A percentile compares a stretch with the other conserved stretches of the same genome.
Evolutionary conservation across 495 filamentous ascomycete genomes (phyloP).

Genomic region (Aspergillus carlsbadensis): DNA sequence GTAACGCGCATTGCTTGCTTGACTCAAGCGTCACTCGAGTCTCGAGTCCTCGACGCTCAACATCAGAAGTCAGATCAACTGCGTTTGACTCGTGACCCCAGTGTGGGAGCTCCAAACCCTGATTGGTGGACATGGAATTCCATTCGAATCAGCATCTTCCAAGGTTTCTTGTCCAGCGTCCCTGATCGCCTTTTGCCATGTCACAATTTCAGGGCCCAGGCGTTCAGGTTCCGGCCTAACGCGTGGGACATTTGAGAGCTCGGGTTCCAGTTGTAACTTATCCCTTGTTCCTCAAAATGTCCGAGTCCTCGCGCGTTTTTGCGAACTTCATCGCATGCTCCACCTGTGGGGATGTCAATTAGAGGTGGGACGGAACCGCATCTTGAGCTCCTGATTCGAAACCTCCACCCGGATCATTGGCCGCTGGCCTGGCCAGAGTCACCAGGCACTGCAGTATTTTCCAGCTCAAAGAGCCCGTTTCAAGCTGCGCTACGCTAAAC

Average conservation of each 20-base stretch:
- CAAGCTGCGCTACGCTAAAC: not conserved
- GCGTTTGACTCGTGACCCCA: too few relatives aligned
- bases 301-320: not conserved
- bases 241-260: too few relatives aligned
- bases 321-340: not conserved
- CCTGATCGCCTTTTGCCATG: too few relatives aligned
- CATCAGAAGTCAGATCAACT: not conserved
- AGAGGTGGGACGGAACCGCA: not conserved
- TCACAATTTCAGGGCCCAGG: too few relatives aligned
- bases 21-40: not conserved
- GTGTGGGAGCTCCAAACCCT: not conserved
- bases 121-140: not conserved
- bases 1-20: not conserved
- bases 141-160: not conserved
- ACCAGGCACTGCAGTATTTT: too few relatives aligned
- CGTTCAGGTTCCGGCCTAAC: too few relatives aligned
- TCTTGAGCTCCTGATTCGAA: too few relatives aligned
- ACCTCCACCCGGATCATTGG: too few relatives aligned
- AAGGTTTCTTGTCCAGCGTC: too few relatives aligned
- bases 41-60: too few relatives aligned
- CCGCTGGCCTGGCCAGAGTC: too few relatives aligned
- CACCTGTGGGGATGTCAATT: conserved; percentile 1
- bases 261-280: too few relatives aligned
- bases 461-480: not conserved
- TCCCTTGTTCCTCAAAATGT: not conserved